Percentiles rank a stretch among this genome's conserved stretches.
Evolutionary conservation across 345 rosid species (phyloP).

Genomic region (Populus nigra): DNA sequence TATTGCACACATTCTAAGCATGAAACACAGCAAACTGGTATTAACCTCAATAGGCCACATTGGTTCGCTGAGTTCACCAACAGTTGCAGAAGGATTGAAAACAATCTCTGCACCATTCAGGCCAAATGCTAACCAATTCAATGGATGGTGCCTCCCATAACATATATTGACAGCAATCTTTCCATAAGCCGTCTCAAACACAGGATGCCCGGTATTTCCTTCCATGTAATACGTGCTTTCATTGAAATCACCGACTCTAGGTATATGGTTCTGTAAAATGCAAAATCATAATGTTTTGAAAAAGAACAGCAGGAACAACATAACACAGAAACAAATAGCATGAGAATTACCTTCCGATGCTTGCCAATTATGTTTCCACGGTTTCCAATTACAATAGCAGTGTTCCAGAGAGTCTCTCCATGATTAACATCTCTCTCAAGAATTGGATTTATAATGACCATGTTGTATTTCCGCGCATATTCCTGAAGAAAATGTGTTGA

Average conservation of each 20-base stretch:
- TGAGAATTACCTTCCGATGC: constrained; percentile 71
- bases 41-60: constrained; percentile 99
- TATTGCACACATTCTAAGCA: not conserved
- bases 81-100: constrained; percentile 98
- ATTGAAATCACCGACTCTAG: constrained; percentile 94
- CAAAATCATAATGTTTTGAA: constrained; percentile 12
- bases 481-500: constrained; percentile 82
- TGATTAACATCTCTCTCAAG: constrained; percentile 90
- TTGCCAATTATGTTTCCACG: constrained; percentile 87
- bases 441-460: constrained; percentile 87
- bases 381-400: constrained; percentile 83
- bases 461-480: constrained; percentile 65
- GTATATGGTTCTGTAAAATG: constrained; percentile 82
- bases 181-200: constrained; percentile 86
- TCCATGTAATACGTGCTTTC: constrained; percentile 99
- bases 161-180: constrained; percentile 88
- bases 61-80: constrained; percentile 95
- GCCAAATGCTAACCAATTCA: constrained; percentile 96
- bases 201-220: constrained; percentile 95
- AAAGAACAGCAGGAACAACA: constrained; percentile 1
- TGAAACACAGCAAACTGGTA: not conserved
- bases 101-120: constrained; percentile 97
- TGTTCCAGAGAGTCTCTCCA: constrained; percentile 92
- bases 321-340: not conserved
- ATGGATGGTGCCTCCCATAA: constrained; percentile 94